Percentiles rank a stretch among this genome's conserved stretches.
Conservation (phyloP, 805 yeast genomes). For the Metschnikowia corniflorae region DNA sequence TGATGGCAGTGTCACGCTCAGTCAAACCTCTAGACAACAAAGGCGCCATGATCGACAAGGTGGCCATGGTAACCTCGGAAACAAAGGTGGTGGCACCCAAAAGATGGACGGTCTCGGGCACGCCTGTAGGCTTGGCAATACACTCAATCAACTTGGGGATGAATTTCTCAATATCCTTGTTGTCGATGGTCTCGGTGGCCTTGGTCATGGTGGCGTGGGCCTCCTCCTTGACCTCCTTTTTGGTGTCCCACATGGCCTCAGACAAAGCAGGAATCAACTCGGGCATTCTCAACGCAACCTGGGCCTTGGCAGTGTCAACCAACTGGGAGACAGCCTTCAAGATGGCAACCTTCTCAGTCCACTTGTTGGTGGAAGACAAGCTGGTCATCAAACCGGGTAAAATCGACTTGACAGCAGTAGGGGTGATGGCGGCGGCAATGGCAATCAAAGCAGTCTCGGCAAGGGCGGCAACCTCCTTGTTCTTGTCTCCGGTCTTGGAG, state of each 20-base stretch:
- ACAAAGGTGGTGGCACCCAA: constrained; percentile 99
- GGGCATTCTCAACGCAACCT: constrained; percentile 98
- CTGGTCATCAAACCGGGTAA: constrained; percentile 74
- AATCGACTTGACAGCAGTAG: constrained; percentile 86
- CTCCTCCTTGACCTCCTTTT: constrained; percentile 94
- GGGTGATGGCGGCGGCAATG: constrained; percentile 79
- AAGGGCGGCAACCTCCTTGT: constrained; percentile 63
- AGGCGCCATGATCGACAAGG: constrained; percentile 99
- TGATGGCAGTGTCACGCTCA: constrained; percentile 98
- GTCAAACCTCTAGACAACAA: constrained; percentile 98
- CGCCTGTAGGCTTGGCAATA: constrained; percentile 94
- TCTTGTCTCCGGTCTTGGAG: constrained; percentile 87
- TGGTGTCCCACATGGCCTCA: constrained; percentile 99
- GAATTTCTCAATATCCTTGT: constrained; percentile 99
- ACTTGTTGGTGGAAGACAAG: constrained; percentile 75
- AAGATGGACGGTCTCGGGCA: constrained; percentile 97
- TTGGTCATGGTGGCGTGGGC: constrained; percentile 94
- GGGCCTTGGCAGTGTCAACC: constrained; percentile 93
- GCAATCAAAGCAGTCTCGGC: constrained; percentile 78
- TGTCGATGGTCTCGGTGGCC: constrained; percentile 95
- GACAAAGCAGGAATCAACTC: constrained; percentile 97
- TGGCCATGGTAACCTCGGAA: constrained; percentile 99
- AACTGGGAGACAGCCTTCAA: constrained; percentile 79
- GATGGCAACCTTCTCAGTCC: constrained; percentile 97
- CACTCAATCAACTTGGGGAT: constrained; percentile 96